These are phyloP conservation scores for Cercophora scortea DNA, from an alignment of 495 filamentous ascomycete species.

Conservation along the genomic window DNA sequence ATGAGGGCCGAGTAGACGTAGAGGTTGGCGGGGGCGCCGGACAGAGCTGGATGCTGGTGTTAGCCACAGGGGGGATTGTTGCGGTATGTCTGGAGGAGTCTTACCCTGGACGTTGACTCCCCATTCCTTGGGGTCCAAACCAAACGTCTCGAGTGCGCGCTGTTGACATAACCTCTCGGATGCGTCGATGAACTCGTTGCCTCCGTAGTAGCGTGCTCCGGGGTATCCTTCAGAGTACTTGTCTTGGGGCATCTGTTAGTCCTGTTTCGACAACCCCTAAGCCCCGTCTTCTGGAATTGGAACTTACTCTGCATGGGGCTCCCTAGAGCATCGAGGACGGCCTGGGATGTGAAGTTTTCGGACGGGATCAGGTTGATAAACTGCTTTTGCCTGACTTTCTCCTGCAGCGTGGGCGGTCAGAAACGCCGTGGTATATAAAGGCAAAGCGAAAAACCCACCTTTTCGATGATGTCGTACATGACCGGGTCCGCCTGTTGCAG, in stretches of 20 bases:
- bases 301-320: slow-evolving; percentile 95
- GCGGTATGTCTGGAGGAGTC: slow-evolving; percentile 14
- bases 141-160: slow-evolving; percentile 80
- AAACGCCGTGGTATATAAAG: background rate
- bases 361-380: slow-evolving; percentile 99
- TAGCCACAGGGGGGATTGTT: background rate
- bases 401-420: slow-evolving; percentile 40
- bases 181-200: slow-evolving; percentile 91
- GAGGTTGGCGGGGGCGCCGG: slow-evolving; percentile 91
- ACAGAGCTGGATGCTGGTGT: slow-evolving; percentile 55
- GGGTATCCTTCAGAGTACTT: slow-evolving; percentile 99
- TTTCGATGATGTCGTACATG: slow-evolving; percentile 81
- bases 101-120: slow-evolving; percentile 95
- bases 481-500: slow-evolving; percentile 80
- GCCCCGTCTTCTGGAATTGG: background rate
- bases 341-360: slow-evolving; percentile 97
- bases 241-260: slow-evolving; percentile 44
- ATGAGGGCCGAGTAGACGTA: slow-evolving; percentile 92
- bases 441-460: slow-evolving; percentile 45
- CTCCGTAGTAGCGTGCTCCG: slow-evolving; percentile 93
- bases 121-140: slow-evolving; percentile 79
- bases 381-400: slow-evolving; percentile 91
- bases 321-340: slow-evolving; percentile 90
- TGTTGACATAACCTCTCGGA: slow-evolving; percentile 84
- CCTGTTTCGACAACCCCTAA: background rate